phyloP scores from a whole-genome alignment of 345 rosid genomes.

The Viola odorata region DNA sequence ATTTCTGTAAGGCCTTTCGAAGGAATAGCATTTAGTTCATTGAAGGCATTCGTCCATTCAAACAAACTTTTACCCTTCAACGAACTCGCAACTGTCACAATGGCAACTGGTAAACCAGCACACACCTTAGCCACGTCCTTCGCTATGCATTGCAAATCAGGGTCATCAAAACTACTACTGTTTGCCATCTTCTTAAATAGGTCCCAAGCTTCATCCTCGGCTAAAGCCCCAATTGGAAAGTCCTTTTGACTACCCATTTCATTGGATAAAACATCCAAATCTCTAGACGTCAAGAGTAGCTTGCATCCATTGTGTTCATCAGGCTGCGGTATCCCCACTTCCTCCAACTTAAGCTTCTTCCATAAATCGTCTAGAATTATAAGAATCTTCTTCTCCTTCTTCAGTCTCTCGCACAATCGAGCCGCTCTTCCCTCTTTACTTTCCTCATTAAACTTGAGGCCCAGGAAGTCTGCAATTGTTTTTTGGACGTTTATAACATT shows the following conservation, averaged over 20 bases:
- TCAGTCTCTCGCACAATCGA: too few relatives aligned
- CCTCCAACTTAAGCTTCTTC: constrained; percentile 13
- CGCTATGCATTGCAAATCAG: constrained; percentile 4
- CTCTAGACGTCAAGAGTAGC: constrained; percentile 25
- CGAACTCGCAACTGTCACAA: constrained; percentile 16
- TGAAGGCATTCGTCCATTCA: constrained; percentile 27
- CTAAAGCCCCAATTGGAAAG: constrained; percentile 4
- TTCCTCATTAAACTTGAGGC: too few relatives aligned
- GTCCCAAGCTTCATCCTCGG: constrained; percentile 23
- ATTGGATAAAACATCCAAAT: neutral
- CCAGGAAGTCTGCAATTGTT: too few relatives aligned
- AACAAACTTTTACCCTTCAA: neutral
- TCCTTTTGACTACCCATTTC: constrained; percentile 15
- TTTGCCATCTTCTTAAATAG: constrained; percentile 20
- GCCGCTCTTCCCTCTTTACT: too few relatives aligned
- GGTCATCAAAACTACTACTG: neutral
- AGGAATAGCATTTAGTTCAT: neutral
- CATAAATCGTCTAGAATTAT: constrained; percentile 28
- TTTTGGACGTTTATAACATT: too few relatives aligned
- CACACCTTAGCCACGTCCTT: constrained; percentile 12
- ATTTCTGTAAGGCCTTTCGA: neutral
- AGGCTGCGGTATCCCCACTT: constrained; percentile 25
- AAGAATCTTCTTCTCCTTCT: too few relatives aligned
- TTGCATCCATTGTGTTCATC: constrained; percentile 22
- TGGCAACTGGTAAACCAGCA: constrained; percentile 25